Base-by-base conservation (phyloP, 2,329 filamentous ascomycete genomes). In the Ophiostoma australiae region DNA sequence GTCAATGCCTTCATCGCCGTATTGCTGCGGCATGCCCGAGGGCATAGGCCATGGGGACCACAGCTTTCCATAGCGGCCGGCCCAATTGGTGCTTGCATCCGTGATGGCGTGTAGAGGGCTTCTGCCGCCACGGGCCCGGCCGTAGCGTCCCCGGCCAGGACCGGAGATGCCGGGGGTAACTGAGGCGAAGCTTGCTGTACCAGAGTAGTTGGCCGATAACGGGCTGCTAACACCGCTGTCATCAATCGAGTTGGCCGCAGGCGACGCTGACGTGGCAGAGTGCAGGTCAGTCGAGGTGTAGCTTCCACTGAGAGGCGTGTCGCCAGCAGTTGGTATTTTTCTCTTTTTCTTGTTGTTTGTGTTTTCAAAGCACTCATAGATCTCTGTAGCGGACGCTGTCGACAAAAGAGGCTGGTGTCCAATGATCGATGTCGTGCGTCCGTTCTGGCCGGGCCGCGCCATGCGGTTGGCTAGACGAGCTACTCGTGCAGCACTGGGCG, bases 321-420 rank as follows among this genome's bases (percentile, higher is more conserved):
- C 91, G 23, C 92, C 91, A 11, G 92, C 93, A 0, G 93, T 93
- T 0, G 95, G 95, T 52, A 99, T 98, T 81, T 99, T 99, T 75
- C 95, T 88, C 81, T 99, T 98, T 84, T 98, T 99, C 81, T 99
- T 99, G 79, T 99, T 99, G 80, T 97, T 98, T 48, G 93, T 97
- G 77, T 98, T 98, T 80, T 99, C 95, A 76, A 97, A 97, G 7
- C 93, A 95, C 79, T 99, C 95, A 79, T 98, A 98, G 17, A 94
- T 93, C 78, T 98, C 94, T 13, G 87, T 83, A 2, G 90, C 91
- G 4, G 90, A 90, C 6, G 87, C 85, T 33, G 90, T 89, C 15
- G 92, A 93, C 63, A 85, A 86, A 68, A 90, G 48, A 0, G 72
- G 67, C 68, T 87, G 84, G 23, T 82, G 80, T 71, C 83, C 84